A percentile compares a stretch with the other conserved stretches of the same genome.
phyloP scores from a whole-genome alignment of 106 monocot species.

The Phalaenopsis aphrodite region DNA sequence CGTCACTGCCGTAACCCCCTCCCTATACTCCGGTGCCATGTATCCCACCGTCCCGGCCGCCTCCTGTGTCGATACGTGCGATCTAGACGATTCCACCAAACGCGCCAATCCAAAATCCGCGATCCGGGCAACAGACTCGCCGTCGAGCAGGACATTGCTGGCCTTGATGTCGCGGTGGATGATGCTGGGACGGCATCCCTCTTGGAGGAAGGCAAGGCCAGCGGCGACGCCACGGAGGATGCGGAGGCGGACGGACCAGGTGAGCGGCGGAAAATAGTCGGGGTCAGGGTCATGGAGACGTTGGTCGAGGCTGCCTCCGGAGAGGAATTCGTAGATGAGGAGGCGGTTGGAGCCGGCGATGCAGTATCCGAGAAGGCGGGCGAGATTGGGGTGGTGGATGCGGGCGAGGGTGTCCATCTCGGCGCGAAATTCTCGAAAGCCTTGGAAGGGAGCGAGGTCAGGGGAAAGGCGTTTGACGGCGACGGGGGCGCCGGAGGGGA shows the following conservation, averaged over 20 bases:
- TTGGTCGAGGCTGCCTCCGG: constrained; percentile 61
- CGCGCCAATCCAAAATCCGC: constrained; percentile 84
- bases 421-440: constrained; percentile 74
- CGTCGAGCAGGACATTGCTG: constrained; percentile 68
- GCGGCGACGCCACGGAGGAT: constrained; percentile 46
- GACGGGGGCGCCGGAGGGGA: constrained; percentile 46
- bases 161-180: constrained; percentile 93
- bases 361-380: constrained; percentile 65
- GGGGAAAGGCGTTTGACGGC: constrained; percentile 73
- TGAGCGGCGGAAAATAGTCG: constrained; percentile 7
- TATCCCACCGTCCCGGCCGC: constrained; percentile 80
- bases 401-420: constrained; percentile 74
- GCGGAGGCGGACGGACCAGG: constrained; percentile 34
- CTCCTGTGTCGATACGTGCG: constrained; percentile 54
- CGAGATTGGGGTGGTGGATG: constrained; percentile 64
- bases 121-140: constrained; percentile 39
- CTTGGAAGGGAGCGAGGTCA: constrained; percentile 50
- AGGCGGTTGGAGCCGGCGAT: constrained; percentile 50
- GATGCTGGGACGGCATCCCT: constrained; percentile 50
- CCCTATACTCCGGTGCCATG: constrained; percentile 85
- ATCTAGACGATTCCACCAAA: constrained; percentile 24
- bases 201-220: constrained; percentile 70
- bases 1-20: constrained; percentile 32
- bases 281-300: constrained; percentile 52
- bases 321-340: constrained; percentile 73